Evolutionary conservation across 805 yeast genomes (phyloP).

Genomic region (Schizosaccharomyces osmophilus): DNA sequence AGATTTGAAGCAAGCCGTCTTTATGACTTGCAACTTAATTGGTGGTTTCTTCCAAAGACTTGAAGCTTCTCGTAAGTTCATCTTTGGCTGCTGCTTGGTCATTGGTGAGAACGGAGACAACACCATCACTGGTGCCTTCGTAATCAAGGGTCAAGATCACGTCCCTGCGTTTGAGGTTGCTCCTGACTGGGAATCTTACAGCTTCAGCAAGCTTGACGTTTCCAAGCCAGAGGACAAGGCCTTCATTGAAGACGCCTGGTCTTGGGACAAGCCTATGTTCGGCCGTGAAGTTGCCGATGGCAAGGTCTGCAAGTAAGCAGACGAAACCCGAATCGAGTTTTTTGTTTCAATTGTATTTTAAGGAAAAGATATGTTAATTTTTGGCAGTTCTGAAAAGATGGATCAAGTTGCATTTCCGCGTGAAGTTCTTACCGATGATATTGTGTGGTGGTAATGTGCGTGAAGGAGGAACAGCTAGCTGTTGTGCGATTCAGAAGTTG

Average conservation of each 20-base stretch:
- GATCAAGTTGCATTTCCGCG: too few species aligned
- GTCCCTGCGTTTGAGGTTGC: conserved; percentile 92
- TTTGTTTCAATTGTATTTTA: neutral
- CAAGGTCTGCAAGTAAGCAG: conserved; percentile 66
- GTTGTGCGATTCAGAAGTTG: too few species aligned
- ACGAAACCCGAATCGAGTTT: neutral
- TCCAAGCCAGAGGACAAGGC: conserved; percentile 51
- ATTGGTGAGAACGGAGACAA: conserved; percentile 97
- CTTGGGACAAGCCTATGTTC: conserved; percentile 87
- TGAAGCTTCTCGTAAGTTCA: conserved; percentile 69
- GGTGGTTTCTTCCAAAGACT: conserved; percentile 97
- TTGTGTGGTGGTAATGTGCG: too few species aligned
- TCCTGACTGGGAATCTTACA: conserved; percentile 95
- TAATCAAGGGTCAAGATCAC: conserved; percentile 82
- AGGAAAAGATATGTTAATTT: too few species aligned
- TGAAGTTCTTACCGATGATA: too few species aligned
- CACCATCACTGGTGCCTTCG: conserved; percentile 86
- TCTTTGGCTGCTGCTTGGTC: conserved; percentile 83
- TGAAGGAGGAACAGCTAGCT: too few species aligned
- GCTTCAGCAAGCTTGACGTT: conserved; percentile 60
- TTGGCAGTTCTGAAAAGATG: too few species aligned
- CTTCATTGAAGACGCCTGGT: conserved; percentile 76
- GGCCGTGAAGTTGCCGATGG: conserved; percentile 86
- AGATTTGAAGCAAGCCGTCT: conserved; percentile 69
- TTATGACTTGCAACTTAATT: conserved; percentile 93